Conservation (phyloP, 495 filamentous ascomycete species). For the Aspergillus coremiiformis region DNA sequence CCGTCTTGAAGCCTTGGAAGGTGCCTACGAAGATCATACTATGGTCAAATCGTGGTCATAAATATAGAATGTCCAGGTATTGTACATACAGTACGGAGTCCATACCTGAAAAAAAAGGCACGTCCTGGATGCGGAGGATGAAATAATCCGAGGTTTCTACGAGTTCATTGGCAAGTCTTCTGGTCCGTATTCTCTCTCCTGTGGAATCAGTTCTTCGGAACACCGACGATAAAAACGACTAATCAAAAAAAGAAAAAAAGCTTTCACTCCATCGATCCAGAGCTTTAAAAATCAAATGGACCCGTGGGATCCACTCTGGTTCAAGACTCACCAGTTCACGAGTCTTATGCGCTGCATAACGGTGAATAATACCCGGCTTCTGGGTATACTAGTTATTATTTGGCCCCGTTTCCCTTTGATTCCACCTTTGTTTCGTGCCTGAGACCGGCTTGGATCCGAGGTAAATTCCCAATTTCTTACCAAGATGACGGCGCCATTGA, state of each 20-base stretch:
- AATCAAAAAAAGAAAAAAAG: background rate
- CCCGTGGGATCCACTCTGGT: background rate
- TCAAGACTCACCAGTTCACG: background rate
- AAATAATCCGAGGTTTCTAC: background rate
- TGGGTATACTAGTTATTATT: background rate
- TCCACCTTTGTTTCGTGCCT: background rate
- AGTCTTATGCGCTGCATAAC: conserved; percentile 1
- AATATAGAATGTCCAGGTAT: too few species aligned
- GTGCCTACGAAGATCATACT: background rate
- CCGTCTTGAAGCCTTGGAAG: too few species aligned
- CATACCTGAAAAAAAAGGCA: too few species aligned
- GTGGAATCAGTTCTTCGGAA: background rate
- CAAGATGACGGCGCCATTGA: background rate
- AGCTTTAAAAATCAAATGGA: background rate
- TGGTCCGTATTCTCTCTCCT: background rate
- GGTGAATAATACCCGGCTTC: background rate
- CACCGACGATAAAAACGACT: background rate
- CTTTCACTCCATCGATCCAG: background rate
- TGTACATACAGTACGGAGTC: too few species aligned
- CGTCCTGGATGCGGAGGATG: background rate
- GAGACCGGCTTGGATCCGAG: conserved; percentile 3
- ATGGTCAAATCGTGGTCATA: background rate
- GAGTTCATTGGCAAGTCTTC: too few species aligned
- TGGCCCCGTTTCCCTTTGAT: background rate
- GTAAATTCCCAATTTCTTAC: conserved; percentile 1